Percentiles rank a stretch among this genome's conserved stretches.
Conservation (phyloP, 2,329 filamentous ascomycete genomes). For the Aspergillus unguis region DNA sequence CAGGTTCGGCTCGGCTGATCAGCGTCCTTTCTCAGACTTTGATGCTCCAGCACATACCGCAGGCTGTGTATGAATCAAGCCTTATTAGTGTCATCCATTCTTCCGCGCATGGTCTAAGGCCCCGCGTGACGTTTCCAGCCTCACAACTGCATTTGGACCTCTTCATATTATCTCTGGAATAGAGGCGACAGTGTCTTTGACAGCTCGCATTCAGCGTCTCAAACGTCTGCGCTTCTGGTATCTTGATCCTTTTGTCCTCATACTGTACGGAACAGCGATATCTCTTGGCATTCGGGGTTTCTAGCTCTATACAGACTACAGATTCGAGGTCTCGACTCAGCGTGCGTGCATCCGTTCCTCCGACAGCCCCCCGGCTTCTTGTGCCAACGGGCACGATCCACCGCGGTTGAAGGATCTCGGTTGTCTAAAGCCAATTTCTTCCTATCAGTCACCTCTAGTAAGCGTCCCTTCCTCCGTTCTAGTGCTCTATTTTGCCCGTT, state of each 20-base stretch:
- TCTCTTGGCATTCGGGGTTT: background rate
- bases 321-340: background rate
- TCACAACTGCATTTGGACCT: background rate
- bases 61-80: background rate
- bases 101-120: slow-evolving; percentile 4
- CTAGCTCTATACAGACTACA: background rate
- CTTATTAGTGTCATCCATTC: background rate
- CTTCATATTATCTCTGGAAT: background rate
- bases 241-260: background rate
- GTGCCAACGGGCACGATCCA: slow-evolving; percentile 15
- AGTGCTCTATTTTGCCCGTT: slow-evolving; percentile 21
- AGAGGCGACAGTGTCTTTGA: background rate
- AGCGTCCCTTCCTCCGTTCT: slow-evolving; percentile 24
- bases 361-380: slow-evolving; percentile 22
- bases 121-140: slow-evolving; percentile 4
- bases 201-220: background rate
- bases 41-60: too few species aligned
- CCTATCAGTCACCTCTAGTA: slow-evolving; percentile 12
- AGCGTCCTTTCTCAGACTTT: background rate
- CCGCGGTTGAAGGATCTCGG: slow-evolving; percentile 9
- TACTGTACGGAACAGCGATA: background rate
- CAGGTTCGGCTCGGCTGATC: background rate
- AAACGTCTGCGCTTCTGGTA: background rate
- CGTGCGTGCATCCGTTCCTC: slow-evolving; percentile 31
- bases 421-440: background rate